Percentiles rank a stretch among this genome's conserved stretches.
phyloP scores from a whole-genome alignment of 768 basidiomycete genomes.

The Lepiota brunneoincarnata region DNA sequence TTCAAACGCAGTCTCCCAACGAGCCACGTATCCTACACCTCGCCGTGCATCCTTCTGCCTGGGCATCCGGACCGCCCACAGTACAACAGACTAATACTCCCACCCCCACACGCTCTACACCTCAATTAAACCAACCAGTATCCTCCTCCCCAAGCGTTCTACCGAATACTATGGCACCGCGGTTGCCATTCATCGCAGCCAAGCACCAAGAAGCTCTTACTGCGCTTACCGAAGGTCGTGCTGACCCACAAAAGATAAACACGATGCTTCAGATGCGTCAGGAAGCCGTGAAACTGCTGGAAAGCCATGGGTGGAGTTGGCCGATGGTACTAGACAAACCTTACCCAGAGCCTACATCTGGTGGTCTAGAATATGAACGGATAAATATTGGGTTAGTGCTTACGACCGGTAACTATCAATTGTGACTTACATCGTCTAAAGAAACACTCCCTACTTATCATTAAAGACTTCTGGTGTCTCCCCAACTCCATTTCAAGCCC shows the following conservation, averaged over 20 bases:
- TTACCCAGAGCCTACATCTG: constrained; percentile 36
- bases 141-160: background rate
- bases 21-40: constrained; percentile 68
- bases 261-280: constrained; percentile 18
- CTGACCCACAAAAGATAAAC: constrained; percentile 15
- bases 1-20: constrained; percentile 41
- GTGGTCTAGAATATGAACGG: constrained; percentile 41
- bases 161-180: constrained; percentile 16
- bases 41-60: constrained; percentile 78
- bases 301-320: constrained; percentile 45
- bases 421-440: constrained; percentile 22
- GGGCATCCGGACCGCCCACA: constrained; percentile 55
- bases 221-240: constrained; percentile 25
- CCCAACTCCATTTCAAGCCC: constrained; percentile 59
- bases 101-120: constrained; percentile 8
- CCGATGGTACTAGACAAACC: constrained; percentile 46
- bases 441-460: constrained; percentile 53
- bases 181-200: constrained; percentile 34
- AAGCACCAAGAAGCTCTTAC: constrained; percentile 44
- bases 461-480: constrained; percentile 40
- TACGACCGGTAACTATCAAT: background rate
- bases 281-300: constrained; percentile 31
- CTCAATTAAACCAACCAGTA: background rate
- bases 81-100: constrained; percentile 15
- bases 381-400: constrained; percentile 37